Percentiles rank a stretch among this genome's conserved stretches.
phyloP scores from a whole-genome alignment of 768 basidiomycete species.

The Clitopilus passeckerianus region DNA sequence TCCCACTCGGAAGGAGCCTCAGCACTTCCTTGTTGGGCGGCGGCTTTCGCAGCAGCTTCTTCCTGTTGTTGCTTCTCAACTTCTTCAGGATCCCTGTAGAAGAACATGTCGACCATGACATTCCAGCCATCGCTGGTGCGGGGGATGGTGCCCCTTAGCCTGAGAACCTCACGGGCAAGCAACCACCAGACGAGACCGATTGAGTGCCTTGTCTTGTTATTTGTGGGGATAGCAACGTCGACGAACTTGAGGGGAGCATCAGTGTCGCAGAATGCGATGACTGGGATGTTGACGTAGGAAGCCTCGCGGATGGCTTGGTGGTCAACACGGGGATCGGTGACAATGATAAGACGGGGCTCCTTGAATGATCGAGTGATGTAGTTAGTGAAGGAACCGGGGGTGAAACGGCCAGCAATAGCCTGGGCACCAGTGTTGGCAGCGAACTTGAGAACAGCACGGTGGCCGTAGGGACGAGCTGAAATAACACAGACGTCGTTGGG shows the following conservation, averaged over 20 bases:
- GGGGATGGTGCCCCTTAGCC: slow-evolving; percentile 90
- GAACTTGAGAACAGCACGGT: slow-evolving; percentile 98
- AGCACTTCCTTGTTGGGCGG: slow-evolving; percentile 48
- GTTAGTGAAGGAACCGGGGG: slow-evolving; percentile 98
- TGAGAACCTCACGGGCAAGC: slow-evolving; percentile 94
- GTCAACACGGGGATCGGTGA: slow-evolving; percentile 98
- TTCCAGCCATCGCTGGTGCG: slow-evolving; percentile 92
- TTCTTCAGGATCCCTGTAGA: slow-evolving; percentile 99
- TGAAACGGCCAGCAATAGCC: slow-evolving; percentile 99
- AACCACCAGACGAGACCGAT: slow-evolving; percentile 98
- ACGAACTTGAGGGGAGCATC: slow-evolving; percentile 97
- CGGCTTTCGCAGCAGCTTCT: slow-evolving; percentile 82
- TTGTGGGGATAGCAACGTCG: slow-evolving; percentile 97
- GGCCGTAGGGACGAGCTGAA: slow-evolving; percentile 97
- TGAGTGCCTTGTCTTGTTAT: slow-evolving; percentile 98
- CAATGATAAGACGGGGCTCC: slow-evolving; percentile 97
- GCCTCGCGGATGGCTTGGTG: slow-evolving; percentile 99
- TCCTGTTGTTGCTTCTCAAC: slow-evolving; percentile 97
- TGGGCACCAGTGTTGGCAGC: slow-evolving; percentile 97
- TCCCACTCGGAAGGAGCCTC: slow-evolving; percentile 71
- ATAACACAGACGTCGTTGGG: slow-evolving; percentile 98
- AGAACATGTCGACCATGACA: slow-evolving; percentile 99
- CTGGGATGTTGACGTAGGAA: slow-evolving; percentile 99
- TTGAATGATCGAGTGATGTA: slow-evolving; percentile 99
- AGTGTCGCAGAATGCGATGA: slow-evolving; percentile 98